Conservation (phyloP, 768 basidiomycete genomes). For the Austroboletus festivus region DNA sequence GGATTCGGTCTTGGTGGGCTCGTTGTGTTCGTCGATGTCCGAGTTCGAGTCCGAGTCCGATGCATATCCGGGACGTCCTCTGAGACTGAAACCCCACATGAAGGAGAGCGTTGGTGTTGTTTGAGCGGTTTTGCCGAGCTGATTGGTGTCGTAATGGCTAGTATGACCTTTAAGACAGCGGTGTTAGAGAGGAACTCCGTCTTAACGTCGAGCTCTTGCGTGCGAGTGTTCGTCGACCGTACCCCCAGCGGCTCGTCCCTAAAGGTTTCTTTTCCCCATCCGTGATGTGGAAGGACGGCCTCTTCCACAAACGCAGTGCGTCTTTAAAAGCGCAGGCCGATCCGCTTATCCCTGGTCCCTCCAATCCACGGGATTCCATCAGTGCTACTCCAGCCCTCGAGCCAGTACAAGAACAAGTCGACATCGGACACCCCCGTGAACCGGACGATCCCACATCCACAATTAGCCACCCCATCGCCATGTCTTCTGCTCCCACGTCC, state of each 20-base stretch:
- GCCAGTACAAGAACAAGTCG: constrained; percentile 11
- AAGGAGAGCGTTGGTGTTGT: constrained; percentile 1
- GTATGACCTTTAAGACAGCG: constrained; percentile 2
- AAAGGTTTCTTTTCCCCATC: not conserved
- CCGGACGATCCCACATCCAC: not conserved
- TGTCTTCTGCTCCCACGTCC: not conserved
- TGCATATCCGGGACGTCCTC: constrained; percentile 4
- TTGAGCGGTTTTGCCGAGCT: constrained; percentile 7
- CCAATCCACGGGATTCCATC: too few species aligned
- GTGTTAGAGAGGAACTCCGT: not conserved
- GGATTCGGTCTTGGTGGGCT: constrained; percentile 5
- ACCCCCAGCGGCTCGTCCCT: not conserved
- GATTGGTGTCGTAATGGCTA: not conserved
- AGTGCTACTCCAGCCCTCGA: constrained; percentile 9
- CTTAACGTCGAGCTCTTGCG: constrained; percentile 8
- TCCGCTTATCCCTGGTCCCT: constrained; percentile 15
- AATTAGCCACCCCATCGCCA: not conserved
- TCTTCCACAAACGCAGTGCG: constrained; percentile 13
- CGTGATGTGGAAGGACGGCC: constrained; percentile 15
- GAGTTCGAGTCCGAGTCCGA: constrained; percentile 23
- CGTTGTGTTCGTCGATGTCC: too few species aligned
- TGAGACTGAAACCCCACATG: constrained; percentile 31
- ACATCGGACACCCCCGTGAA: not conserved
- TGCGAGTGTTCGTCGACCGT: too few species aligned
- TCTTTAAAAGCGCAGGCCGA: constrained; percentile 7